Evolutionary conservation across 345 rosid genomes (phyloP).

Genomic region (Hirschfeldia incana): DNA sequence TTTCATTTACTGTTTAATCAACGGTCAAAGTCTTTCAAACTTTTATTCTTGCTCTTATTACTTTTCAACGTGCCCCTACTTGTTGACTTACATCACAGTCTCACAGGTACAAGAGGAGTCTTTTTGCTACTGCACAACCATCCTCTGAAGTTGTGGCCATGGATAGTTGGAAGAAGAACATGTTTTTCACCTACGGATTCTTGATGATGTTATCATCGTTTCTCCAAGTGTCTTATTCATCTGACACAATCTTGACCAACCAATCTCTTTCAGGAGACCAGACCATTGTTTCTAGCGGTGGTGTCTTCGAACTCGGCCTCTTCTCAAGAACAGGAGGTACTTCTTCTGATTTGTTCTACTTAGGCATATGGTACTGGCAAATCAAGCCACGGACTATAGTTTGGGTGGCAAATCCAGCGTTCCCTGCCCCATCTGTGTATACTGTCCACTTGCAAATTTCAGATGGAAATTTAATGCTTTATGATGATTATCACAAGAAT

Average conservation of each 20-base stretch:
- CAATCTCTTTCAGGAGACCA: conserved; percentile 50
- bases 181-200: neutral
- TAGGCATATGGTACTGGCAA: conserved; percentile 59
- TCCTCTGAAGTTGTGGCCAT: neutral
- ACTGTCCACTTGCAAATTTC: neutral
- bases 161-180: neutral
- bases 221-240: conserved; percentile 30
- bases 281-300: conserved; percentile 48
- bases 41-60: no score
- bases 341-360: conserved; percentile 48
- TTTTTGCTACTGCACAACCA: neutral
- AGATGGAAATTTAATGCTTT: conserved; percentile 56
- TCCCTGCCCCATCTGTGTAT: conserved; percentile 30
- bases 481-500: conserved; percentile 1
- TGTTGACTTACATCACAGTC: no score
- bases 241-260: conserved; percentile 49
- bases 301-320: conserved; percentile 58
- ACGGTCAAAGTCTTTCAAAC: no score
- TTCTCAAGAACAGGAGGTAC: conserved; percentile 5
- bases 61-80: no score
- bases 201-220: neutral
- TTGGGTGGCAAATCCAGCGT: conserved; percentile 65
- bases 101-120: no score
- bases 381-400: conserved; percentile 36
- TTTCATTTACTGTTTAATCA: no score